Evolutionary conservation across 2,329 filamentous ascomycete genomes (phyloP).

Genomic region (Nemania sp.): DNA sequence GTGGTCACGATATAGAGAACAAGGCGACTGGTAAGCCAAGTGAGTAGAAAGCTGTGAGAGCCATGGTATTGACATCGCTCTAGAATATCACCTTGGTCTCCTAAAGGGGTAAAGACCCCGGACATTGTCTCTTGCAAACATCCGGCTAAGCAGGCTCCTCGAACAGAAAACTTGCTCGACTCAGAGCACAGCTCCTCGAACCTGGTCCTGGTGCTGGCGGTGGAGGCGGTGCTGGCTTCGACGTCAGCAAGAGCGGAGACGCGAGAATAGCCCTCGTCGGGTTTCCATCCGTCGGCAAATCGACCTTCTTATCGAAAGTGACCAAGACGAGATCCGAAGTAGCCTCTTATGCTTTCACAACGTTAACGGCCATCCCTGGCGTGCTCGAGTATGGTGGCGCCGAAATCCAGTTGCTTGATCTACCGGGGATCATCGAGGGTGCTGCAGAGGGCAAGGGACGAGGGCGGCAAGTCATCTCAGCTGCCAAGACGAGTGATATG

Average conservation of each 20-base stretch:
- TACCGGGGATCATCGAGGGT: conserved; percentile 97
- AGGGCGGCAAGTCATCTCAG: conserved; percentile 94
- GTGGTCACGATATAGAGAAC: conserved; percentile 70
- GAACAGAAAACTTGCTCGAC: conserved; percentile 86
- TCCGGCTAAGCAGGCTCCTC: conserved; percentile 11
- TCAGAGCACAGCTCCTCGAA: conserved; percentile 92
- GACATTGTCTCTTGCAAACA: not conserved
- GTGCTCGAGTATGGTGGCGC: conserved; percentile 97
- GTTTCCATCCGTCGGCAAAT: conserved; percentile 99
- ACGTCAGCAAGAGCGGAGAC: conserved; percentile 95
- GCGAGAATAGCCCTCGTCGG: conserved; percentile 95
- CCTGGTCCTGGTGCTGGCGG: conserved; percentile 79
- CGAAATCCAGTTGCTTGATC: conserved; percentile 96
- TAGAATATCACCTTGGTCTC: conserved; percentile 97
- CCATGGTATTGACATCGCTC: conserved; percentile 17
- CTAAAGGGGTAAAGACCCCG: conserved; percentile 79
- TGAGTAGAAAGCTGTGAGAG: not conserved
- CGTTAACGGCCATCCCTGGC: conserved; percentile 93
- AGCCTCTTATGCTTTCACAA: conserved; percentile 96
- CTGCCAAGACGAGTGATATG: conserved; percentile 96
- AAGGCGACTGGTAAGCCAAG: conserved; percentile 88
- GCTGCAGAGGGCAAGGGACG: conserved; percentile 94
- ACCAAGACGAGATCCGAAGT: conserved; percentile 98
- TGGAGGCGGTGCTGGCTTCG: conserved; percentile 82
- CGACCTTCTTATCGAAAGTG: conserved; percentile 97